Evolutionary conservation across 805 yeast species (phyloP), one percentile per base, ranked within the genome.

Genomic region (Kodamaea laetipori): DNA sequence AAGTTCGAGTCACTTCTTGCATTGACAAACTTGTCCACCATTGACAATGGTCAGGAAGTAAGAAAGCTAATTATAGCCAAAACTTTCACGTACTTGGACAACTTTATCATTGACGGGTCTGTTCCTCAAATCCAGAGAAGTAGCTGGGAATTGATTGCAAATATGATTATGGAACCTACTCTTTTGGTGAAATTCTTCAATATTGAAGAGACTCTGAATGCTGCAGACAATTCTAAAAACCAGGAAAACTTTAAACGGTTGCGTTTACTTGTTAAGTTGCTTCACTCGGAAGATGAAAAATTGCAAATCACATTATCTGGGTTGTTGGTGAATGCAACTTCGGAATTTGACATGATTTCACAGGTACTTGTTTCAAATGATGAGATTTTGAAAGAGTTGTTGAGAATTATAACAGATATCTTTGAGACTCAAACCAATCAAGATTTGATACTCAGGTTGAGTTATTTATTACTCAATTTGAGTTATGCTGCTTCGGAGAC

Each of bases 1-100:
- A 70, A 74, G 15, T 76, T 74, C 50, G 84, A 81, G 52, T 66
- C 82, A 0, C 62, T 86, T 30, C 56, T 82, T 16, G 87, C 90
- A 0, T 67, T 86, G 21, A 86, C 92, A 1, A 86, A 86, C 58
- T 50, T 84, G 6, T 77, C 88, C 0, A 72, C 87, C 0, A 46
- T 71, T 1, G 67, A 67, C 8, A 66, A 69, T 4, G 61, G 60
- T 10, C 60, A 70, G 26, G 70, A 73, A 7, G 63, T 73, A 19
- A 66, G 60, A 9, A 63, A 72, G 4, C 58, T 63, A 35, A 59
- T 66, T 3, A 58, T 66, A 5, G 64, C 71, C 38, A 79, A 82
- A 76, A 52, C 69, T 0, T 68, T 67, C 19, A 67, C 83, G 10
- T 57, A 54, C 38, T 58, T 78, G 13, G 71, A 77, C 45, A 71